Evolutionary conservation across 177 flowering plant genomes (phyloP).

Genomic region (Vitis hybrid): DNA sequence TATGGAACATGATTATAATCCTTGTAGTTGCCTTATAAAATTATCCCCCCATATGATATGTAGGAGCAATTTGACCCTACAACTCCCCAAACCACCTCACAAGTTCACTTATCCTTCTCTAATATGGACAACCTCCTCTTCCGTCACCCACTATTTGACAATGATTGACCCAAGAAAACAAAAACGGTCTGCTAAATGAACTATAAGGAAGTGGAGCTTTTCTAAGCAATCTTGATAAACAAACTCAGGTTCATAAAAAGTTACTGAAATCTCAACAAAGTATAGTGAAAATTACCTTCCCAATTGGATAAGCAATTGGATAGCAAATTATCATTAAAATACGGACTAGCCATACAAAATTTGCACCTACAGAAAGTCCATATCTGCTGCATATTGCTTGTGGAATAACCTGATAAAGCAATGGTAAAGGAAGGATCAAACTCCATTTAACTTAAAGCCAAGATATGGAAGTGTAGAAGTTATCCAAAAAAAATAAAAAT

Average conservation of each 20-base stretch:
- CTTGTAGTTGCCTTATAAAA: too few relatives aligned
- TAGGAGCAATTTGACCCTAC: too few relatives aligned
- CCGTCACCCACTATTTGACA: too few relatives aligned
- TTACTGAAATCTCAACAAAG: neutral
- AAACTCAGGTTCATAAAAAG: neutral
- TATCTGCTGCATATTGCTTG: constrained; percentile 95
- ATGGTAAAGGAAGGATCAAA: constrained; percentile 4
- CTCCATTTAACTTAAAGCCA: neutral
- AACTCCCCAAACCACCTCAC: too few relatives aligned
- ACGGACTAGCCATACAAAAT: constrained; percentile 90
- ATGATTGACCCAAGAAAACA: too few relatives aligned
- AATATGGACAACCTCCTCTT: too few relatives aligned
- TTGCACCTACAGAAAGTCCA: constrained; percentile 98
- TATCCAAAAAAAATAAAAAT: neutral
- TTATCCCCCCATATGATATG: too few relatives aligned
- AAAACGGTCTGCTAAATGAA: too few relatives aligned
- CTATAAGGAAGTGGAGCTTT: too few relatives aligned
- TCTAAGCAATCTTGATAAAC: too few relatives aligned
- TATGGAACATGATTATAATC: too few relatives aligned
- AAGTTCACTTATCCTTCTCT: too few relatives aligned
- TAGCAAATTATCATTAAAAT: constrained; percentile 82
- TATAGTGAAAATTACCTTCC: constrained; percentile 59
- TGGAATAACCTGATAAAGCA: constrained; percentile 73
- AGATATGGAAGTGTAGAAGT: constrained; percentile 7
- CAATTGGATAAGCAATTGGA: constrained; percentile 90